phyloP scores from a whole-genome alignment of 805 yeast genomes.

The Candida silvicultrix region DNA sequence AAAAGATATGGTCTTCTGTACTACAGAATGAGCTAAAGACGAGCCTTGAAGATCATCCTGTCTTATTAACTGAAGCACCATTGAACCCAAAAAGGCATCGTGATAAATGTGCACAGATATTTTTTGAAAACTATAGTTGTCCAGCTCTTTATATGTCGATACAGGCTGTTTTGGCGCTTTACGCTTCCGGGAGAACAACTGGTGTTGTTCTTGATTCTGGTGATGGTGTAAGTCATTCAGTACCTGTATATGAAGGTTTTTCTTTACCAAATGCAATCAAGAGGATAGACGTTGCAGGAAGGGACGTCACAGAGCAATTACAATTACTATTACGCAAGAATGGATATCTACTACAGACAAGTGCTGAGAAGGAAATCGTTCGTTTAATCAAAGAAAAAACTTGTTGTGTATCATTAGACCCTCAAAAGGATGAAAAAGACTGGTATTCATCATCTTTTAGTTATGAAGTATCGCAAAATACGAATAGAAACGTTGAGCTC shows the following conservation, averaged over 20 bases:
- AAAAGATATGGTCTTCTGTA: constrained; percentile 67
- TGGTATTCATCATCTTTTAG: constrained; percentile 22
- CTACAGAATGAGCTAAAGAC: constrained; percentile 52
- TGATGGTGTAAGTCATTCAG: constrained; percentile 85
- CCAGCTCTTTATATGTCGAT: constrained; percentile 92
- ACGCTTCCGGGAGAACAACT: constrained; percentile 86
- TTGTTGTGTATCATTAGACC: constrained; percentile 59
- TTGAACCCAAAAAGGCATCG: constrained; percentile 78
- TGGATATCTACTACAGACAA: constrained; percentile 62
- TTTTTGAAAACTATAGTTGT: constrained; percentile 84
- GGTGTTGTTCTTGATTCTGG: constrained; percentile 91
- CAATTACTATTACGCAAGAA: constrained; percentile 60
- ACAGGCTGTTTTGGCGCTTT: constrained; percentile 80
- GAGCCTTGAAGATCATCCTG: constrained; percentile 75
- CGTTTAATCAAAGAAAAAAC: constrained; percentile 69
- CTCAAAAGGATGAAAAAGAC: constrained; percentile 46
- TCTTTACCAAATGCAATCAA: constrained; percentile 65
- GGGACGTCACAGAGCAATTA: constrained; percentile 75
- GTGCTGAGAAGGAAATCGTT: constrained; percentile 80
- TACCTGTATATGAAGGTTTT: constrained; percentile 89
- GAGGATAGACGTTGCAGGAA: constrained; percentile 78
- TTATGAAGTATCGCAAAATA: constrained; percentile 7
- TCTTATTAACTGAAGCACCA: constrained; percentile 85
- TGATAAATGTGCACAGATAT: constrained; percentile 83
- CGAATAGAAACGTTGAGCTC: constrained; percentile 11